Evolutionary conservation across 2,329 filamentous ascomycete species (phyloP), one percentile per base, ranked within the genome.

Genomic region (Penicillium brasilianum): DNA sequence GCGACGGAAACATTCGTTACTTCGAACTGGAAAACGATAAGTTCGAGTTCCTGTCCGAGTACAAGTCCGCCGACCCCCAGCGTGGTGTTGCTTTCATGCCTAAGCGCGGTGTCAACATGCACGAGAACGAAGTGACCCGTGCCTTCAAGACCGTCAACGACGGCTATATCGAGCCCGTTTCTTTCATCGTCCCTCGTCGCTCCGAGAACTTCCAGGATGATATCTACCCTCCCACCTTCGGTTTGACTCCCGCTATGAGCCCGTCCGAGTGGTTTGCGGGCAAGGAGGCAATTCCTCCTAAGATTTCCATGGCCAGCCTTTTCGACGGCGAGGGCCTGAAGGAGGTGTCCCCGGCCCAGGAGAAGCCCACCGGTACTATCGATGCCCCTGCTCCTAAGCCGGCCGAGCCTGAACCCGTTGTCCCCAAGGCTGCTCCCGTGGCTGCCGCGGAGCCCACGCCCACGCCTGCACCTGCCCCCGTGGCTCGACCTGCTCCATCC

Each of bases 11-110:
- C 80, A 99, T 99, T 74, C 93, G 95, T 66, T 99, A 99, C 84
- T 99, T 91, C 77, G 95, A 99, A 80, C 96, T 96, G 74, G 91
- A 96, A 76, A 96, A 98, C 80, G 94, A 98, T 84, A 97, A 97
- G 80, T 97, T 99, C 75, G 94, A 99, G 80, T 97, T 91, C 79
- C 83, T 99, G 57, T 96, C 93, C 65, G 94, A 98, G 77, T 95
- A 98, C 85, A 97, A 97, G 81, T 98, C 95, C n/a, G 83, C 84
- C 41, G 95, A 99, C 67, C 94, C 95, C 34, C 95, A 99, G 81
- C 88, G 95, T 75, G 95, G 95, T 71, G 85, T 99, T 71, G 95
- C 92, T 36, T 98, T 99, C 78, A 80, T 98, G 75, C 95, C 95
- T 56, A 94, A 96, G 80, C 91, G 95, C 66, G 95, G 94, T 65